Evolutionary conservation across 345 rosid species (phyloP).

Genomic region (Luvunga scandens): DNA sequence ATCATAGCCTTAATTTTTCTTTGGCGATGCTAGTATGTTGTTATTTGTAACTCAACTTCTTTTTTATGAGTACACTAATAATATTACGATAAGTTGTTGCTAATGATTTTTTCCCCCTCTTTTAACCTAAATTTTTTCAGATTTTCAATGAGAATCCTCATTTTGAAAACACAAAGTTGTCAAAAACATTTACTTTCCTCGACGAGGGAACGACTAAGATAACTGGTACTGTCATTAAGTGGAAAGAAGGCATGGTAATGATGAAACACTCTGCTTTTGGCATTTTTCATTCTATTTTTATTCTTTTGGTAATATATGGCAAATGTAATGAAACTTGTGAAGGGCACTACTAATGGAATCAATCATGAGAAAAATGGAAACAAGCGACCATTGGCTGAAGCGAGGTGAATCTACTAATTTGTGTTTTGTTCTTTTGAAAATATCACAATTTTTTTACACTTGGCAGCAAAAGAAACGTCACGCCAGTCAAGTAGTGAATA

Average conservation of each 20-base stretch:
- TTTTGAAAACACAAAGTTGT: slow-evolving; percentile 37
- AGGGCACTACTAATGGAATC: slow-evolving; percentile 34
- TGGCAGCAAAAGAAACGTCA: background rate
- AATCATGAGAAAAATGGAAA: slow-evolving; percentile 39
- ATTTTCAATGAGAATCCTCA: slow-evolving; percentile 32
- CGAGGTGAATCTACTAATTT: slow-evolving; percentile 20
- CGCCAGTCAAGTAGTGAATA: background rate
- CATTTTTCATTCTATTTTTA: background rate
- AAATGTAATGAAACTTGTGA: slow-evolving; percentile 6
- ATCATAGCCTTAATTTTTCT: background rate
- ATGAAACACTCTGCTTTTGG: slow-evolving; percentile 8
- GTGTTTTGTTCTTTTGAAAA: background rate
- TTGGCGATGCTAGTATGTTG: background rate
- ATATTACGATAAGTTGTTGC: background rate
- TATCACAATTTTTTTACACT: background rate
- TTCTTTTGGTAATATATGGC: background rate
- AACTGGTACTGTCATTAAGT: slow-evolving; percentile 31
- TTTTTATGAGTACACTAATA: background rate
- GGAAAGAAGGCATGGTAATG: slow-evolving; percentile 42
- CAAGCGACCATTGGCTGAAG: slow-evolving; percentile 30
- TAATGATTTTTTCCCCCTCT: background rate
- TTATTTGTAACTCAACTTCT: background rate
- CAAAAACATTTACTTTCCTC: slow-evolving; percentile 31
- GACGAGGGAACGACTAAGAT: slow-evolving; percentile 34
- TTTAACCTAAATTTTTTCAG: slow-evolving; percentile 9